A percentile compares a stretch with the other conserved stretches of the same genome.
Evolutionary conservation across 2,329 filamentous ascomycete species (phyloP).

Genomic region (Fusarium secorum): DNA sequence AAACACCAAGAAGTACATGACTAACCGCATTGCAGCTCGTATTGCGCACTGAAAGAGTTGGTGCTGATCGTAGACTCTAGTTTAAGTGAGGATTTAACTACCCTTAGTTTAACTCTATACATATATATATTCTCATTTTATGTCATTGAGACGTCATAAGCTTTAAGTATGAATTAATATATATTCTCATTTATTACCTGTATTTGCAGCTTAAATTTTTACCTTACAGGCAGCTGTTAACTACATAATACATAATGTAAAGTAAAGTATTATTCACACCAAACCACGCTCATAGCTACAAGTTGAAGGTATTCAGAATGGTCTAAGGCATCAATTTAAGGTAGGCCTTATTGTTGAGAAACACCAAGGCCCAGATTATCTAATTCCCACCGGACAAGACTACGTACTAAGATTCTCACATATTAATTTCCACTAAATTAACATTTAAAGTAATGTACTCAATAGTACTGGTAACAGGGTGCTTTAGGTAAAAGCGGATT

Average conservation of each 20-base stretch:
- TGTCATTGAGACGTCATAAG: accelerated
- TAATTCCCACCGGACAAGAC: accelerated
- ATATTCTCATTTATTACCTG: accelerated
- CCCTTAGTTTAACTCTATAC: accelerated
- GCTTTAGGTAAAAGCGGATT: not conserved
- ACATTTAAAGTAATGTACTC: accelerated
- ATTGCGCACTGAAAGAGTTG: not conserved
- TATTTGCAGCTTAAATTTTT: accelerated
- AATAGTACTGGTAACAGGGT: not conserved
- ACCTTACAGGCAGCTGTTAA: not conserved
- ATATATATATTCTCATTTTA: not conserved
- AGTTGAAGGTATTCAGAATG: accelerated
- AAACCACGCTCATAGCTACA: accelerated
- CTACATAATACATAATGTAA: not conserved
- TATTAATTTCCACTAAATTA: accelerated
- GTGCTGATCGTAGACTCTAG: accelerated
- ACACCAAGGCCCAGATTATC: too few relatives aligned
- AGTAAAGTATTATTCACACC: not conserved
- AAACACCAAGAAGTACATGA: not conserved
- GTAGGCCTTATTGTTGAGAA: not conserved
- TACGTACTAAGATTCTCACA: accelerated
- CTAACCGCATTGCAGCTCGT: not conserved
- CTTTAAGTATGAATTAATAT: not conserved
- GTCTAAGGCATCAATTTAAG: accelerated
- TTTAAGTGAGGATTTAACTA: accelerated